Base-by-base conservation (phyloP, 139 green algal genomes). In the Chlamydomonas incerta region DNA sequence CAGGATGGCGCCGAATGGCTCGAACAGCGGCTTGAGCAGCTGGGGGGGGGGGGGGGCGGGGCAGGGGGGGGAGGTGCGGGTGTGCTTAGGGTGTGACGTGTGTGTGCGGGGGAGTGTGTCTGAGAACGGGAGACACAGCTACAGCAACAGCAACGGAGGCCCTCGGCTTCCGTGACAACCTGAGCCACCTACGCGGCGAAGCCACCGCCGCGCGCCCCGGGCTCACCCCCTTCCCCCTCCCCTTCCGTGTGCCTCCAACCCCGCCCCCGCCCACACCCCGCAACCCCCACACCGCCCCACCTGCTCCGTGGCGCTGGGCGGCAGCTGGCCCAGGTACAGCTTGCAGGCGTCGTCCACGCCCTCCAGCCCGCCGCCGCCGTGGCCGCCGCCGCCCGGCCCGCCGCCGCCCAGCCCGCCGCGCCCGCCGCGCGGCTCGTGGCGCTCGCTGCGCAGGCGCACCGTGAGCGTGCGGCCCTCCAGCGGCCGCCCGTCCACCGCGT, bases 21-120 rank as follows among this genome's bases (percentile, higher is more conserved):
- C 92, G 67, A 98, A 96, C 71, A 98, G 66, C 24, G 79, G 74
- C 41, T 88, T 77, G 52, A 97, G 87, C 11, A 82, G 74, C 72
- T 96, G 93, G 3, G 82, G 88, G 31, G 91, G 60, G 65, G 50
- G 77, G n/a, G 87, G 71, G 4, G 93, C 20, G n/a, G n/a, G n/a
- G n/a, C n/a, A n/a, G n/a, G n/a, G n/a, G n/a, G n/a, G n/a, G n/a
- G 26, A 76, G 34, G 71, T 35, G 46, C n/a, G 33, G 17, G 71
- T 34, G 24, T 17, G 63, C 18, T 52, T 31, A 21, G 34, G 29
- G 18, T 24, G n/a, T 14, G 29, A 63, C 23, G 17, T 13, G 23
- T 63, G 35, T 21, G 14, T 24, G 8, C 15, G 37, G 29, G 6
- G 20, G 37, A 13, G 9, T 35, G 41, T 29, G 18, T 33, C 21